phyloP scores from a whole-genome alignment of 2,329 filamentous ascomycete species.

The Immersiporthe knoxdaviesiana region DNA sequence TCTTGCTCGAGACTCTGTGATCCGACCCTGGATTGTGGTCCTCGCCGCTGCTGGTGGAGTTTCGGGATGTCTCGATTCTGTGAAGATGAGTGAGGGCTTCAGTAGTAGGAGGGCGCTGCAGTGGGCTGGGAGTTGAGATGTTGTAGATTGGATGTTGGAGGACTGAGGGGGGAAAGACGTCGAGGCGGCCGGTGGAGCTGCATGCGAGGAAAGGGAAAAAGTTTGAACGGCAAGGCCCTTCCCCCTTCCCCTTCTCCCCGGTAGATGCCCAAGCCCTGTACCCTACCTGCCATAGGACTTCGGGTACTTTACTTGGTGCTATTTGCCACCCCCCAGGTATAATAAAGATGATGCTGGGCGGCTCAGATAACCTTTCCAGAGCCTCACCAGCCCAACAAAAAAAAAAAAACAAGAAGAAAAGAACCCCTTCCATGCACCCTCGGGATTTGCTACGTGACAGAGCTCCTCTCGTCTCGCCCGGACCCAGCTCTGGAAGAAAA shows the following conservation, averaged over 20 bases:
- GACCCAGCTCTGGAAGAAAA: no score
- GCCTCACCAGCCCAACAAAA: no score
- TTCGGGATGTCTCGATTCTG: not conserved
- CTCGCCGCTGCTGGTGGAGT: not conserved
- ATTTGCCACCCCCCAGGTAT: no score
- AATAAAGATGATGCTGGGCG: no score
- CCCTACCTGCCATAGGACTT: not conserved
- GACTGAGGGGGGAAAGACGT: not conserved
- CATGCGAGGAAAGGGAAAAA: not conserved
- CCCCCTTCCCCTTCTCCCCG: not conserved
- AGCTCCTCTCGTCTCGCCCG: no score
- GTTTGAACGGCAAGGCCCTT: not conserved
- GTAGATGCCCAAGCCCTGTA: not conserved
- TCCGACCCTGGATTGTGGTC: not conserved
- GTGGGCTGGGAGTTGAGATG: not conserved
- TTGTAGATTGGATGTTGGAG: not conserved
- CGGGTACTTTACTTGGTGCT: no score
- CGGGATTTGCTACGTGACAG: not conserved
- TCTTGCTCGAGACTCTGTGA: not conserved
- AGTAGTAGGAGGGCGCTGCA: not conserved
- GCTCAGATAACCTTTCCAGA: not conserved
- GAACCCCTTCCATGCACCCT: not conserved
- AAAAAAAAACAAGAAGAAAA: not conserved
- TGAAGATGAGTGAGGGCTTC: not conserved
- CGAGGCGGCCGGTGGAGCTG: not conserved